Base-by-base conservation (phyloP, 2,329 filamentous ascomycete genomes). In the Diplodia scrobiculata region DNA sequence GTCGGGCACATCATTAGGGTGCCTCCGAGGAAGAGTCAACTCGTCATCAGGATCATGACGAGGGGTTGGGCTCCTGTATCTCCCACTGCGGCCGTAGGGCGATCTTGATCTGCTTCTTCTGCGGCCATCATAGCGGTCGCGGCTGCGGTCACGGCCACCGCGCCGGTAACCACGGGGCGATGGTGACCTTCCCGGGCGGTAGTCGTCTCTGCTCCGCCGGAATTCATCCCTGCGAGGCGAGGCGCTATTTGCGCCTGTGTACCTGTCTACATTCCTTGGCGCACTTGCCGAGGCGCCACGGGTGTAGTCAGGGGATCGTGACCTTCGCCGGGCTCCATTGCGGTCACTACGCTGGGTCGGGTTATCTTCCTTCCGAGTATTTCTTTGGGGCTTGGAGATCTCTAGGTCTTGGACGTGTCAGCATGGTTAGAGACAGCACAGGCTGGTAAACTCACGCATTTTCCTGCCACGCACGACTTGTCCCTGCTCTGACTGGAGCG, bases 311-410 rank as follows among this genome's bases (percentile, higher is more conserved):
- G 91, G 84, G 53, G 90, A 88, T 70, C 86, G 82, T 34, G 86
- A 88, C 64, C 86, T 83, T 69, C 87, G 80, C 54, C 79, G 72
- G 59, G 80, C 75, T 53, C 78, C 69, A 76, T 70, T 73, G 27
- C 60, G 66, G 41, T 68, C 76, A 73, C 77, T 69, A 69, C 84
- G 70, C 34, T 74, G 75, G 19, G 55, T 65, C 41, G 76, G 74
- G 27, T 81, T 82, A 59, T 88, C 51, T 21, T 55, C 58, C 14
- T 60, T 88, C 63, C 87, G 86, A 55, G 87, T 90, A 72, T 89
- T 91, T 72, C 91, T 92, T 75, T 97, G 92, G 3, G 89, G 87
- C 68, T 94, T 94, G 5, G 93, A 97, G 47, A 97, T 87, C 75
- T 97, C 93, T 21, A 97, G 86, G 75, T 97, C 92, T 95, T 68